Percentiles rank a stretch among this genome's conserved stretches.
Evolutionary conservation across 345 rosid species (phyloP).

Genomic region (Gossypium raimondii): DNA sequence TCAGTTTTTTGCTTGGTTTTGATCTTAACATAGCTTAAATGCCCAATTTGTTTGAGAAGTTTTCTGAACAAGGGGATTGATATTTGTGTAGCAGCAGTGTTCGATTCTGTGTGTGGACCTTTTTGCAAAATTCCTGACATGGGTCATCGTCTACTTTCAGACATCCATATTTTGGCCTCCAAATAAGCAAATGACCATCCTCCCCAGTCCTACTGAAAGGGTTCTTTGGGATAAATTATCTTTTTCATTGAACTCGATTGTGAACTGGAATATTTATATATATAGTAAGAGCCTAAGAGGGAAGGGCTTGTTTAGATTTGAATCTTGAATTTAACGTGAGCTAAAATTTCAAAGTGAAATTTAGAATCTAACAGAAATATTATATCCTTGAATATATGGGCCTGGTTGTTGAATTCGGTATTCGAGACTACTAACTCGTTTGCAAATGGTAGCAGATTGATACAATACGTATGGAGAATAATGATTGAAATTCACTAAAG

Average conservation of each 20-base stretch:
- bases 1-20: neutral
- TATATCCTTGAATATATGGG: no score
- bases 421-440: neutral
- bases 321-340: no score
- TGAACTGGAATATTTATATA: neutral
- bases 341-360: no score
- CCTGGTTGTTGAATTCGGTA: neutral
- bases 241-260: neutral
- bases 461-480: neutral
- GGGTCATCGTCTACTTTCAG: neutral
- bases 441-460: neutral
- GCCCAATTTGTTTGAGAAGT: neutral
- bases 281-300: no score
- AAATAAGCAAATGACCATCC: neutral
- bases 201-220: neutral
- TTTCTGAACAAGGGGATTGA: neutral
- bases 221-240: neutral
- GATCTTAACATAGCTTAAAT: neutral
- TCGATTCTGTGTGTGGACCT: neutral
- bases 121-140: neutral
- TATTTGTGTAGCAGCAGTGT: neutral
- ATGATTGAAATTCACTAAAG: neutral
- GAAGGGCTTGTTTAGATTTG: no score
- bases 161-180: neutral
- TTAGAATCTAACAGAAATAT: no score